Evolutionary conservation across 176 grass and related monocot genomes (phyloP).

Genomic region (Tuctoria greenei): DNA sequence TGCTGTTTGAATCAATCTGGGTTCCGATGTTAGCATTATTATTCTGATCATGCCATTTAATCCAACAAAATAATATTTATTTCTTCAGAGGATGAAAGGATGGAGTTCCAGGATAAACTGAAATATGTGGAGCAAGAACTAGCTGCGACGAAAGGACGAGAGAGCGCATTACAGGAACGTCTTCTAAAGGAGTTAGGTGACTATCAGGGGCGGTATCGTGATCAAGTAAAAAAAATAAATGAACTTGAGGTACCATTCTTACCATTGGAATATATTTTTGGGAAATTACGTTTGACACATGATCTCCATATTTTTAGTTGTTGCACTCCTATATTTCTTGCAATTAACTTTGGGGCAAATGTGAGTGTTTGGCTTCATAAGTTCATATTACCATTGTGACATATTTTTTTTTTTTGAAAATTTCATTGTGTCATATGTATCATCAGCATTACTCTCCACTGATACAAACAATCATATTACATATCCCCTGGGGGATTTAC

Average conservation of each 20-base stretch:
- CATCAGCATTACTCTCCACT: neutral
- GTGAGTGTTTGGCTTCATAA: neutral
- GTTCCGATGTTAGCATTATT: slow-evolving; percentile 14
- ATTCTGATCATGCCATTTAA: slow-evolving; percentile 23
- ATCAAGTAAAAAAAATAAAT: slow-evolving; percentile 64
- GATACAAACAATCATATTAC: neutral
- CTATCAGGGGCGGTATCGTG: slow-evolving; percentile 62
- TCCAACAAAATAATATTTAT: slow-evolving; percentile 29
- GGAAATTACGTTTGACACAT: neutral
- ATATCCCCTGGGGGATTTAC: neutral
- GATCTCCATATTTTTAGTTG: neutral
- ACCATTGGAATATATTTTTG: neutral
- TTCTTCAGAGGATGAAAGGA: slow-evolving; percentile 73
- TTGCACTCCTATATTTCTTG: neutral
- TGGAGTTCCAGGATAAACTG: slow-evolving; percentile 57
- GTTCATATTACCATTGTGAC: slow-evolving; percentile 2
- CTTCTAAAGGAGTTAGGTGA: slow-evolving; percentile 70
- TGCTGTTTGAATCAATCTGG: slow-evolving; percentile 18
- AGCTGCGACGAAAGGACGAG: slow-evolving; percentile 74
- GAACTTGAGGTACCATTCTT: slow-evolving; percentile 69
- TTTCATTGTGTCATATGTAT: neutral
- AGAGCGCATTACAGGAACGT: slow-evolving; percentile 70
- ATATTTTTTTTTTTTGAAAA: too few species aligned
- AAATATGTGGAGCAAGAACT: slow-evolving; percentile 82
- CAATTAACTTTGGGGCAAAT: neutral